phyloP scores from a whole-genome alignment of 2,329 filamentous ascomycete species.

The Trichoderma sp. region DNA sequence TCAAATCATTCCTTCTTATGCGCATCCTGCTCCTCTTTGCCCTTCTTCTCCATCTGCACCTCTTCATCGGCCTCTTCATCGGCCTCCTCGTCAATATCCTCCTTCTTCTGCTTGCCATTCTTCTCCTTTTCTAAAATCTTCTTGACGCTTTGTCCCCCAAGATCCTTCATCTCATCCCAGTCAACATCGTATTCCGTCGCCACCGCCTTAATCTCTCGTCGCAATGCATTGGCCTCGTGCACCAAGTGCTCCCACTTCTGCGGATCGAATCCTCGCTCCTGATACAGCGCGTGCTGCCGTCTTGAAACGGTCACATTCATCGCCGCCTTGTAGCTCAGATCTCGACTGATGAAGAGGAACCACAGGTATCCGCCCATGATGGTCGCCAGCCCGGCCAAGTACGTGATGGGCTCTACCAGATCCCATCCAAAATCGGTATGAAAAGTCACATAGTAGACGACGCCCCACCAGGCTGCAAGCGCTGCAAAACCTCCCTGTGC shows the following conservation, averaged over 20 bases:
- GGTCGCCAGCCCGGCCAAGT: slow-evolving; percentile 80
- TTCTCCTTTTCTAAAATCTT: slow-evolving; percentile 58
- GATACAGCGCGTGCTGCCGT: slow-evolving; percentile 76
- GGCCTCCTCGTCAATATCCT: slow-evolving; percentile 42
- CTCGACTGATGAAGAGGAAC: slow-evolving; percentile 90
- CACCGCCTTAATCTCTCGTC: slow-evolving; percentile 76
- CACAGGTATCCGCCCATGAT: slow-evolving; percentile 90
- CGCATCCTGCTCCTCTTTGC: slow-evolving; percentile 30
- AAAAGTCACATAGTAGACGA: slow-evolving; percentile 73
- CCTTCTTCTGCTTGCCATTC: slow-evolving; percentile 37
- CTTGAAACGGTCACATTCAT: slow-evolving; percentile 83
- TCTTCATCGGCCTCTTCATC: slow-evolving; percentile 35
- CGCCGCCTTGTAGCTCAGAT: slow-evolving; percentile 82
- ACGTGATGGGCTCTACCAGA: slow-evolving; percentile 86
- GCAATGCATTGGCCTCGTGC: slow-evolving; percentile 74
- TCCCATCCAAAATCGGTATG: slow-evolving; percentile 84
- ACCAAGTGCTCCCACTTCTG: slow-evolving; percentile 76
- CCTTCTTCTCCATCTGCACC: slow-evolving; percentile 38
- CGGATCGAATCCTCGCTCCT: slow-evolving; percentile 72
- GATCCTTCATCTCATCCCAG: slow-evolving; percentile 77
- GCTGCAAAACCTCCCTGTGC: slow-evolving; percentile 77
- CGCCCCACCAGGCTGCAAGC: slow-evolving; percentile 76
- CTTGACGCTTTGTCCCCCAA: slow-evolving; percentile 66
- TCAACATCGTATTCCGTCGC: slow-evolving; percentile 88
- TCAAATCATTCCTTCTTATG: neutral